Conservation (phyloP, 106 monocot species). For the Acanthochlamys bracteata region DNA sequence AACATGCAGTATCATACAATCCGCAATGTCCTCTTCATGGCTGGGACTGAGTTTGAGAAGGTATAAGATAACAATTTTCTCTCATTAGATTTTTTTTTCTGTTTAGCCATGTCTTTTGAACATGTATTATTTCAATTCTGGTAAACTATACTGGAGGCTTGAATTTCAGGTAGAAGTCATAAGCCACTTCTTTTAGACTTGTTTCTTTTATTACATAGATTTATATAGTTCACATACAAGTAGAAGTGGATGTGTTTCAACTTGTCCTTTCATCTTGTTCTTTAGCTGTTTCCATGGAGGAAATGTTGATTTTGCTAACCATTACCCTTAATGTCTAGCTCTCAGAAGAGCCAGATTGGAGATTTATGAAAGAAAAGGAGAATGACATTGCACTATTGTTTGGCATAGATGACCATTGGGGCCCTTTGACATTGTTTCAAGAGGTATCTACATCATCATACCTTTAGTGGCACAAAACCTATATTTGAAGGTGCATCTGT, state of each 20-base stretch:
- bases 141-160: not conserved
- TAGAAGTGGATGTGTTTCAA: too few species aligned
- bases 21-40: slow-evolving; percentile 89
- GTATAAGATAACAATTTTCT: slow-evolving; percentile 21
- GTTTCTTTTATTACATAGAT: too few species aligned
- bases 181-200: too few species aligned
- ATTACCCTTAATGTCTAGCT: slow-evolving; percentile 36
- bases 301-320: not conserved
- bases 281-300: not conserved
- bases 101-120: not conserved
- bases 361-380: slow-evolving; percentile 51
- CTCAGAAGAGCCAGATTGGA: slow-evolving; percentile 72
- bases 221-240: too few species aligned
- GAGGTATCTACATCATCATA: slow-evolving; percentile 45
- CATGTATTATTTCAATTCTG: not conserved
- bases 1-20: slow-evolving; percentile 81
- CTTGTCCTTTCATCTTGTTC: too few species aligned
- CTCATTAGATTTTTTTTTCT: not conserved
- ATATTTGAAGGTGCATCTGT: not conserved
- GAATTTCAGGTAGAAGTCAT: not conserved
- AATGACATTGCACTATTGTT: slow-evolving; percentile 65
- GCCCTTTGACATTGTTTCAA: slow-evolving; percentile 61
- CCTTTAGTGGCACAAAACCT: not conserved
- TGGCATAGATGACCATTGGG: slow-evolving; percentile 90
- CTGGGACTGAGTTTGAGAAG: slow-evolving; percentile 74